Conservation (phyloP, 345 rosid species). For the Moricandia moricandioides region DNA sequence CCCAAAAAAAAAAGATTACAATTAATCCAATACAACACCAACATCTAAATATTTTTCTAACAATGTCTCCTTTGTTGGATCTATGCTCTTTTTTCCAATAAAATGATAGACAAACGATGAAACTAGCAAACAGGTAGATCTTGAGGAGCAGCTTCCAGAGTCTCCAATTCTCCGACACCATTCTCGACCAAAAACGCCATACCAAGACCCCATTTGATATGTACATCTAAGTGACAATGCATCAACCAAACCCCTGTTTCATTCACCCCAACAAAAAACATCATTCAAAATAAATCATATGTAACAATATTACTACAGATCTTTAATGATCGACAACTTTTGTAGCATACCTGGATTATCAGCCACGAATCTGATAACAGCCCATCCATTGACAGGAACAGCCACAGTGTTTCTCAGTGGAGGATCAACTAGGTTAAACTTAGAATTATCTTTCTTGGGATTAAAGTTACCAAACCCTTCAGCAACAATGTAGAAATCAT, state of each 20-base stretch:
- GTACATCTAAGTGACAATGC: slow-evolving; percentile 98
- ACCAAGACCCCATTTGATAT: slow-evolving; percentile 80
- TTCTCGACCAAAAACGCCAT: slow-evolving; percentile 83
- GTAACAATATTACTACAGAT: neutral
- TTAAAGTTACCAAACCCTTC: slow-evolving; percentile 90
- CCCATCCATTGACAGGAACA: slow-evolving; percentile 83
- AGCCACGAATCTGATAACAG: slow-evolving; percentile 87
- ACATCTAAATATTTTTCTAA: neutral
- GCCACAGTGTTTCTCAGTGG: slow-evolving; percentile 83
- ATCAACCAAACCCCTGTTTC: slow-evolving; percentile 79
- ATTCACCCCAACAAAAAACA: neutral
- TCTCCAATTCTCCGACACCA: slow-evolving; percentile 58
- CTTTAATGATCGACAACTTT: neutral
- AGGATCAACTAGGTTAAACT: slow-evolving; percentile 87
- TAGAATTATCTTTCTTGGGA: slow-evolving; percentile 55
- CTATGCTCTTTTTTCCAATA: neutral
- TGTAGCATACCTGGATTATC: slow-evolving; percentile 81
- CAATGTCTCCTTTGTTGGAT: neutral
- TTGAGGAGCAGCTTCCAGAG: slow-evolving; percentile 60
- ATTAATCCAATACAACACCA: slow-evolving; percentile 11
- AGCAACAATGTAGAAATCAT: slow-evolving; percentile 83
- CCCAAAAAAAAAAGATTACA: too few species aligned
- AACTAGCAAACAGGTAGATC: slow-evolving; percentile 67
- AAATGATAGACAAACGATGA: neutral
- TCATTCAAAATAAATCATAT: neutral